Conservation (phyloP, 1,139 yeast species). For the Yamadazyma epiphylla region DNA sequence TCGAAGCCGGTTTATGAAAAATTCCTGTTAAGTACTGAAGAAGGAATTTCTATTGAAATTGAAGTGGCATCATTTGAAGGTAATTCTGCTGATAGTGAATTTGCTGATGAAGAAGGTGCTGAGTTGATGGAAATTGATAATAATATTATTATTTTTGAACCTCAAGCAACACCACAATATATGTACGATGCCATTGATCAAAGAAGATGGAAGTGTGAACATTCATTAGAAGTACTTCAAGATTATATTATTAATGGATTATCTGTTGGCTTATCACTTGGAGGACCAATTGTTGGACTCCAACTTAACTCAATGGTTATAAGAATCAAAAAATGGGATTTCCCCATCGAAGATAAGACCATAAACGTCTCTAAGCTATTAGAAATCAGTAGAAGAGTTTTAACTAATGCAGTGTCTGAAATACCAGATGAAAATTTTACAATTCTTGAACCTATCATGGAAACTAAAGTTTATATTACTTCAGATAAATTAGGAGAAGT, state of each 20-base stretch:
- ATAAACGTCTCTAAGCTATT: slow-evolving; percentile 22
- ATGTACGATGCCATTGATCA: slow-evolving; percentile 26
- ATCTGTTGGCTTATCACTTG: slow-evolving; percentile 72
- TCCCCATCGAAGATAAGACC: slow-evolving; percentile 51
- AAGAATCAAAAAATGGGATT: slow-evolving; percentile 44
- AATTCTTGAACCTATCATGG: slow-evolving; percentile 81
- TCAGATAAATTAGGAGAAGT: slow-evolving; percentile 80
- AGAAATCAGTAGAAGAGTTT: slow-evolving; percentile 28
- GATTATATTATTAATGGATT: slow-evolving; percentile 56
- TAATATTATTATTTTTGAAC: slow-evolving; percentile 31
- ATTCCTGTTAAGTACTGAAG: slow-evolving; percentile 11
- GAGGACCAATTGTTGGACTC: slow-evolving; percentile 64
- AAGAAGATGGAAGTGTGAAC: slow-evolving; percentile 50
- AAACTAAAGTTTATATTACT: slow-evolving; percentile 61
- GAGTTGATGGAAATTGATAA: slow-evolving; percentile 32
- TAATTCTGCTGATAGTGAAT: slow-evolving; percentile 28
- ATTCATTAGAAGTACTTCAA: slow-evolving; percentile 46
- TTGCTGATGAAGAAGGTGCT: slow-evolving; percentile 39
- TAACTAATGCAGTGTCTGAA: slow-evolving; percentile 29
- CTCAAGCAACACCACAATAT: slow-evolving; percentile 23
- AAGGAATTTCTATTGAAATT: slow-evolving; percentile 28
- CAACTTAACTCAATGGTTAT: slow-evolving; percentile 65
- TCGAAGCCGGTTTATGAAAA: slow-evolving; percentile 14
- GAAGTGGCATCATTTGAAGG: slow-evolving; percentile 54
- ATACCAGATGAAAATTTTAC: slow-evolving; percentile 28